Evolutionary conservation across 1,139 yeast species (phyloP).

Genomic region (Diutina neorugosa): DNA sequence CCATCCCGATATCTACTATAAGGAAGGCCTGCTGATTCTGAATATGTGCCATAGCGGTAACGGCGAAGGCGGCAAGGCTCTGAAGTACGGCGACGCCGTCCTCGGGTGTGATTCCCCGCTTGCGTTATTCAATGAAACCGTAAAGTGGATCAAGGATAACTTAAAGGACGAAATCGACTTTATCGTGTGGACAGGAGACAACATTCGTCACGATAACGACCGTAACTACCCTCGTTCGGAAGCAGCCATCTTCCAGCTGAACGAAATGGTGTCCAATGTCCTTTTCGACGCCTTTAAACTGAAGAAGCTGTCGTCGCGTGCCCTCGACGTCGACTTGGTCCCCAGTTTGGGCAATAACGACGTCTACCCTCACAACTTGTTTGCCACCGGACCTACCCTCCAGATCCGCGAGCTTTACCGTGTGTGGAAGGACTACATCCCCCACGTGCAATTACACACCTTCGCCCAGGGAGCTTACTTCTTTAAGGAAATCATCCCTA

Average conservation of each 20-base stretch:
- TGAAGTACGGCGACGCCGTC: conserved; percentile 65
- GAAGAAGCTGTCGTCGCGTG: conserved; percentile 21
- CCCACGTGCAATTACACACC: conserved; percentile 63
- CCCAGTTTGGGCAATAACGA: conserved; percentile 81
- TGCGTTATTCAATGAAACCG: conserved; percentile 46
- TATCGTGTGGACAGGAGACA: conserved; percentile 86
- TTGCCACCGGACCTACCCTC: conserved; percentile 74
- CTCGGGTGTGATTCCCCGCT: conserved; percentile 66
- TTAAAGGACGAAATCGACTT: conserved; percentile 69
- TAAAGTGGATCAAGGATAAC: conserved; percentile 53
- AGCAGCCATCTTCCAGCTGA: conserved; percentile 55
- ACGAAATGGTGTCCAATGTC: conserved; percentile 42
- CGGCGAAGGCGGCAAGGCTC: conserved; percentile 27
- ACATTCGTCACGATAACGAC: conserved; percentile 78
- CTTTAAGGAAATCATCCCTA: conserved; percentile 67
- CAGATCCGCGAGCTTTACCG: conserved; percentile 67
- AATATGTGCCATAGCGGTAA: conserved; percentile 48
- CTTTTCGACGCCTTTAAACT: conserved; percentile 39
- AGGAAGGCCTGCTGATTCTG: conserved; percentile 36
- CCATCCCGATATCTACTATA: conserved; percentile 72
- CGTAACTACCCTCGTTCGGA: conserved; percentile 63
- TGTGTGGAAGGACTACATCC: conserved; percentile 67
- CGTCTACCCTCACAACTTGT: conserved; percentile 78
- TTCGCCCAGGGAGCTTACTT: conserved; percentile 68
- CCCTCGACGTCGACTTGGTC: conserved; percentile 30